These are phyloP conservation scores for Diaporthe helianthi DNA, from an alignment of 2,329 filamentous ascomycete species.

Conservation along the genomic window DNA sequence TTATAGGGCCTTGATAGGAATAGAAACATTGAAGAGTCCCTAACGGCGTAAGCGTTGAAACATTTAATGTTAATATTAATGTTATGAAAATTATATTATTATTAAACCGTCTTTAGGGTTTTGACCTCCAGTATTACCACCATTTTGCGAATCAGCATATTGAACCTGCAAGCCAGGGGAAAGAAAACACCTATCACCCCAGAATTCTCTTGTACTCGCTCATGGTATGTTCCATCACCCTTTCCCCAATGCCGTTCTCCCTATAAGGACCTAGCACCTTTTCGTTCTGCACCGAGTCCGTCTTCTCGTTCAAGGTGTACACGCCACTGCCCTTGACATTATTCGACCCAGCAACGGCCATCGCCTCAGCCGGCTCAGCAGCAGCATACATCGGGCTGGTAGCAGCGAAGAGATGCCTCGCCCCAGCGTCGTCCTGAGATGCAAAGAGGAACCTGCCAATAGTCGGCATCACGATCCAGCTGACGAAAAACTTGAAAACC, in stretches of 20 bases:
- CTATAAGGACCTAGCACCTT: constrained; percentile 6
- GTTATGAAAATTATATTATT: no score
- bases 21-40: no score
- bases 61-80: no score
- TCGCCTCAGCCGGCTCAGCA: constrained; percentile 6
- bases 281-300: constrained; percentile 3
- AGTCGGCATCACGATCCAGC: background rate
- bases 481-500: background rate
- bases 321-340: background rate
- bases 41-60: no score
- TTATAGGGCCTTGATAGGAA: no score
- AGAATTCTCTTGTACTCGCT: constrained; percentile 3
- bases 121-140: no score
- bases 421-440: constrained; percentile 1
- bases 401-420: constrained; percentile 5
- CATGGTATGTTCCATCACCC: constrained; percentile 6
- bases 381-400: constrained; percentile 9
- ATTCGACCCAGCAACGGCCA: constrained; percentile 6
- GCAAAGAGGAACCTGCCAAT: constrained; percentile 6
- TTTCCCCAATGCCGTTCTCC: background rate
- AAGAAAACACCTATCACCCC: background rate
- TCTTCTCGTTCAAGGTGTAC: constrained; percentile 9
- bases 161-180: no score
- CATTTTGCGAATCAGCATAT: no score
- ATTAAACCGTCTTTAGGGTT: no score